Conservation (phyloP, 306 rosid genomes). For the Cucumis sativus region Cucumber_9930_V3 NC_026657.2:30732001-30732500, state of each 20-base stretch:
- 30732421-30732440: no score
- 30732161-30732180: constrained; percentile 42
- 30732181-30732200: constrained; percentile 46
- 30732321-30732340: neutral
- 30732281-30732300: neutral
- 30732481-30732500: no score
- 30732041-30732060: constrained; percentile 59
- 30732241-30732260: neutral
- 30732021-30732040: constrained; percentile 68
- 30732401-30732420: no score
- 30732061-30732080: constrained; percentile 66
- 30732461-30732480: no score
- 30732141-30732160: constrained; percentile 68
- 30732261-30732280: neutral
- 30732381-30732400: no score
- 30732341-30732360: neutral
- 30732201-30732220: constrained; percentile 49
- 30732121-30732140: constrained; percentile 43
- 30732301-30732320: constrained; percentile 8
- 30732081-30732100: constrained; percentile 48
- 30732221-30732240: constrained; percentile 14
- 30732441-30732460: no score
- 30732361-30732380: no score
- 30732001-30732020: constrained; percentile 50
- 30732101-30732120: constrained; percentile 66